Percentiles rank a stretch among this genome's conserved stretches.
These are phyloP conservation scores for Coffea eugenioides DNA, from an alignment of 257 asterid species.

Conservation along the genomic window DNA sequence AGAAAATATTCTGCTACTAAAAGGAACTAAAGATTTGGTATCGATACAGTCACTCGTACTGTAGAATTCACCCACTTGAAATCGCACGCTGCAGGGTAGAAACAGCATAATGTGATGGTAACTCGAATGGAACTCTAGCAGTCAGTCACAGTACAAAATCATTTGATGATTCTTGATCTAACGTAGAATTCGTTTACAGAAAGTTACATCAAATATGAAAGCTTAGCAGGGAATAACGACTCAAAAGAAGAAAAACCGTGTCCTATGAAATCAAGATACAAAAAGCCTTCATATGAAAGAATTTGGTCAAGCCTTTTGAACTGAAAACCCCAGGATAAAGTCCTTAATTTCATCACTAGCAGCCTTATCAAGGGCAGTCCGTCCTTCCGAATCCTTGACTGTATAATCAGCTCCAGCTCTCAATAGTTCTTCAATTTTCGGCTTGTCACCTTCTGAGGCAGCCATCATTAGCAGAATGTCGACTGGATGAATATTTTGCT, in stretches of 20 bases:
- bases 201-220: constrained; percentile 1
- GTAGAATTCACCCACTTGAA: no score
- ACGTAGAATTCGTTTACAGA: background rate
- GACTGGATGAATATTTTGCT: constrained; percentile 85
- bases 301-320: constrained; percentile 55
- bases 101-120: no score
- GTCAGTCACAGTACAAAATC: background rate
- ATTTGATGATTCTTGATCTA: background rate
- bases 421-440: constrained; percentile 80
- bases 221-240: background rate
- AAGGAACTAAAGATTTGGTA: no score
- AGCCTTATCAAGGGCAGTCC: constrained; percentile 80
- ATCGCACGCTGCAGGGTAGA: no score
- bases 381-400: constrained; percentile 78
- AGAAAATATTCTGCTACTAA: no score
- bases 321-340: constrained; percentile 58
- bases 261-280: background rate
- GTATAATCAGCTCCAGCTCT: constrained; percentile 85
- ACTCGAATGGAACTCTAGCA: no score
- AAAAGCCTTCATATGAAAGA: background rate
- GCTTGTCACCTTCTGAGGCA: constrained; percentile 76
- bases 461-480: constrained; percentile 86
- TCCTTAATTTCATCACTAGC: constrained; percentile 61
- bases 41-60: no score
- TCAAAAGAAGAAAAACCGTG: background rate